A percentile compares a stretch with the other conserved stretches of the same genome.
These are phyloP conservation scores for Gloeophyllum trabeum DNA, from an alignment of 768 basidiomycete species.

Conservation along the genomic window DNA sequence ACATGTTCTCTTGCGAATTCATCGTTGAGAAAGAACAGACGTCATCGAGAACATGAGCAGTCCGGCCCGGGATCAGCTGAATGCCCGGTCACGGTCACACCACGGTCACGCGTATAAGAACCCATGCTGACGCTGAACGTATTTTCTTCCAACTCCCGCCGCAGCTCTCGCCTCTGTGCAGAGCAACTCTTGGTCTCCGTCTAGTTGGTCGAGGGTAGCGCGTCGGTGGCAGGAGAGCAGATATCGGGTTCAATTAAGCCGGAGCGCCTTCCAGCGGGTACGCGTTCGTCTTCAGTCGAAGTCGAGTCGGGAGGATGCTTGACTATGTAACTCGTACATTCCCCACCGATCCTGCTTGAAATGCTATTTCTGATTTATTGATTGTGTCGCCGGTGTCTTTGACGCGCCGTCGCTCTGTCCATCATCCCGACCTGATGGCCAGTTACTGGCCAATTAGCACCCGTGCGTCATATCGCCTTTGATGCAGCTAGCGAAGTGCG, in stretches of 20 bases:
- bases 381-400: no score
- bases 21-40: neutral
- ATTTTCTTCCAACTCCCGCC: slow-evolving; percentile 23
- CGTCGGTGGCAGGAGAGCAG: slow-evolving; percentile 31
- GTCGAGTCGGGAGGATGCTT: slow-evolving; percentile 47
- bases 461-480: no score
- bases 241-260: slow-evolving; percentile 66
- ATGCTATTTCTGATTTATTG: neutral
- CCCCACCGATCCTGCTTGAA: neutral
- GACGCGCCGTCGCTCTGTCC: no score
- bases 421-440: no score
- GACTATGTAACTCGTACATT: slow-evolving; percentile 67
- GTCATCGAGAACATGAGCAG: no score
- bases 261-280: slow-evolving; percentile 48
- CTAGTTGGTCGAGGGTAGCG: slow-evolving; percentile 39
- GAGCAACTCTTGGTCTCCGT: slow-evolving; percentile 45
- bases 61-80: no score
- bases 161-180: slow-evolving; percentile 21
- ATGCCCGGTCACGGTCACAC: neutral
- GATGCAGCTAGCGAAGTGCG: no score
- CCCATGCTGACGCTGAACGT: slow-evolving; percentile 2
- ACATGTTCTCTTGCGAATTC: no score
- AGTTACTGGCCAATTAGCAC: no score
- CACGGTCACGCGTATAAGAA: neutral
- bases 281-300: slow-evolving; percentile 23